Evolutionary conservation across 2,329 filamentous ascomycete genomes (phyloP), one percentile per base, ranked within the genome.

Genomic region (Nemania sp.): DNA sequence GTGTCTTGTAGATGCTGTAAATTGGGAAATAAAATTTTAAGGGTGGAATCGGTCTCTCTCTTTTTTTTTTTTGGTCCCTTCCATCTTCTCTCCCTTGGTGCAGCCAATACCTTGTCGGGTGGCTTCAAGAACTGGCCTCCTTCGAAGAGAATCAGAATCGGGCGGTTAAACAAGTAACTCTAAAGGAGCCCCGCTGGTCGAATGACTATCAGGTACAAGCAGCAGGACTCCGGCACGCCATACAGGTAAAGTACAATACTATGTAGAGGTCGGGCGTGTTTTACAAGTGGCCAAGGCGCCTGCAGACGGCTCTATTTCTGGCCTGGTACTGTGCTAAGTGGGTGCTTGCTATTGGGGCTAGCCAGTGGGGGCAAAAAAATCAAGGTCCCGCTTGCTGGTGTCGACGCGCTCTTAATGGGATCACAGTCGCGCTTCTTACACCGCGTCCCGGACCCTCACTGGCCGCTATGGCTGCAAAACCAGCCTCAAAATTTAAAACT

Each of bases 381-480:
- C 27, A 41, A 60, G 54, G 49, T 35, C 60, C 63, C 68, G 59
- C 57, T 62, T 63, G 18, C 29, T 26, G 41, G 26, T 45, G 32
- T 64, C 64, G 49, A 71, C 70, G 54, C 68, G 68, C 62, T n/a
- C 18, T 66, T 54, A 62, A 67, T 61, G 49, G 51, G 22, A 70
- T 65, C 51, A 27, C 47, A 71, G 63, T 67, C 69, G 70, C 73
- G 68, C 65, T 53, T 59, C 66, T 62, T 64, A 51, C 69, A 71
- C 68, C 74, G 71, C 70, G 73, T 73, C 67, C 70, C 67, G 62
- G 47, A 41, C 69, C 69, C 63, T 71, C 29, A 71, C 71, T 73
- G 65, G 67, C 24, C 57, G n/a, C 13, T 27, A 13, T 45, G 35
- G 29, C 35, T 10, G 49, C 47, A n/a, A 7, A 62, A 52, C 52